Conservation (phyloP, 768 basidiomycete genomes). For the Leccinum arenicola region DNA sequence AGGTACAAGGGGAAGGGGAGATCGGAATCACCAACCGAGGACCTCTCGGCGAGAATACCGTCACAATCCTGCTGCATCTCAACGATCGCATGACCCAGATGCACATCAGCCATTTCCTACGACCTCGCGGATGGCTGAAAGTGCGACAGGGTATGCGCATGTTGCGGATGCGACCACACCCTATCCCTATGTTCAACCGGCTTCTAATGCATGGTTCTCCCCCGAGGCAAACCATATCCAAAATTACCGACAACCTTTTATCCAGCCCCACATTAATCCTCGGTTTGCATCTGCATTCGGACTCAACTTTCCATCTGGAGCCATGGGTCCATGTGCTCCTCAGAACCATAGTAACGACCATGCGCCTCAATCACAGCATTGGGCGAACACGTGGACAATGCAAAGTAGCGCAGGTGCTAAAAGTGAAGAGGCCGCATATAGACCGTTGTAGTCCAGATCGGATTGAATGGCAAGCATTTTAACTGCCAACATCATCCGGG, state of each 20-base stretch:
- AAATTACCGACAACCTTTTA: slow-evolving; percentile 29
- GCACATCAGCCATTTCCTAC: slow-evolving; percentile 36
- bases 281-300: slow-evolving; percentile 70
- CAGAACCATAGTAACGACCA: slow-evolving; percentile 14
- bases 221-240: slow-evolving; percentile 9
- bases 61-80: slow-evolving; percentile 12
- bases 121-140: slow-evolving; percentile 47
- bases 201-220: slow-evolving; percentile 19
- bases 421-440: slow-evolving; percentile 26
- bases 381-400: slow-evolving; percentile 41
- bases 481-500: not conserved
- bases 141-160: slow-evolving; percentile 43
- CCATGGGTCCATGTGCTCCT: slow-evolving; percentile 24
- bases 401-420: slow-evolving; percentile 26
- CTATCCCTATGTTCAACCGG: slow-evolving; percentile 11
- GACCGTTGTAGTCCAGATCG: slow-evolving; percentile 23
- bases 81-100: slow-evolving; percentile 32
- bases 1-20: slow-evolving; percentile 25
- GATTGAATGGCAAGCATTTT: slow-evolving; percentile 16
- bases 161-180: slow-evolving; percentile 23
- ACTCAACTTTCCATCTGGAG: slow-evolving; percentile 33
- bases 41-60: slow-evolving; percentile 19
- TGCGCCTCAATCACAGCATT: slow-evolving; percentile 15
- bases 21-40: slow-evolving; percentile 15
- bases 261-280: slow-evolving; percentile 87